These are phyloP conservation scores for Trichoderma sp. DNA, from an alignment of 2,329 filamentous ascomycete species.

Conservation along the genomic window DNA sequence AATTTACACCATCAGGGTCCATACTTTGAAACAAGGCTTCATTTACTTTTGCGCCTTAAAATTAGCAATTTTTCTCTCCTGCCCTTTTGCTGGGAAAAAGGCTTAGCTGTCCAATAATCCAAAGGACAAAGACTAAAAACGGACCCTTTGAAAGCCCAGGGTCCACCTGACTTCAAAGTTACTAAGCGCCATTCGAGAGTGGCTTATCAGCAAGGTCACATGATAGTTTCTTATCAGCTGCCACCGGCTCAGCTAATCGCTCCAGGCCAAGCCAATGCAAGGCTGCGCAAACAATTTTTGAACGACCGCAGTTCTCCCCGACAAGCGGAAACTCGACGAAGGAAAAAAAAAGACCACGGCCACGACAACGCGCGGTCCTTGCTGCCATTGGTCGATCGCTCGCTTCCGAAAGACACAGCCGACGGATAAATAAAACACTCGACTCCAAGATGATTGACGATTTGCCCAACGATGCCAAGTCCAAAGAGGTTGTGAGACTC, in stretches of 20 bases:
- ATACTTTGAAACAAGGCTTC: neutral
- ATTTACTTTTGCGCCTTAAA: neutral
- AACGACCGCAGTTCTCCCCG: slow-evolving; percentile 15
- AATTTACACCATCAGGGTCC: neutral
- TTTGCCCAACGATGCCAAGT: slow-evolving; percentile 52
- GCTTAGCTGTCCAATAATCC: neutral
- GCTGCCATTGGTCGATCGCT: neutral
- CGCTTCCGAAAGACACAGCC: neutral
- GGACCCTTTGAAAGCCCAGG: neutral
- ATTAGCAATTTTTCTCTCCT: neutral
- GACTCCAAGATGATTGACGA: slow-evolving; percentile 42
- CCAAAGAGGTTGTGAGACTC: slow-evolving; percentile 64
- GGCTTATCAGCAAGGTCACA: slow-evolving; percentile 24
- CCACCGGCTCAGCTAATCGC: neutral
- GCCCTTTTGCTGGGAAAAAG: neutral
- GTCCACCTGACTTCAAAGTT: neutral
- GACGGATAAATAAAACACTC: neutral
- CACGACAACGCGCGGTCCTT: neutral
- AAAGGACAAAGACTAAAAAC: neutral
- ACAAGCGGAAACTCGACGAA: neutral
- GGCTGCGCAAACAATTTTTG: slow-evolving; percentile 28
- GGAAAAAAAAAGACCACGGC: neutral
- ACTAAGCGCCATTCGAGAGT: neutral
- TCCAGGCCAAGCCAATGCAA: slow-evolving; percentile 16
- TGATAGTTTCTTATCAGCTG: slow-evolving; percentile 15